Base-by-base conservation (phyloP, 148 eudicot species). In the Rhododendron vialii region DNA sequence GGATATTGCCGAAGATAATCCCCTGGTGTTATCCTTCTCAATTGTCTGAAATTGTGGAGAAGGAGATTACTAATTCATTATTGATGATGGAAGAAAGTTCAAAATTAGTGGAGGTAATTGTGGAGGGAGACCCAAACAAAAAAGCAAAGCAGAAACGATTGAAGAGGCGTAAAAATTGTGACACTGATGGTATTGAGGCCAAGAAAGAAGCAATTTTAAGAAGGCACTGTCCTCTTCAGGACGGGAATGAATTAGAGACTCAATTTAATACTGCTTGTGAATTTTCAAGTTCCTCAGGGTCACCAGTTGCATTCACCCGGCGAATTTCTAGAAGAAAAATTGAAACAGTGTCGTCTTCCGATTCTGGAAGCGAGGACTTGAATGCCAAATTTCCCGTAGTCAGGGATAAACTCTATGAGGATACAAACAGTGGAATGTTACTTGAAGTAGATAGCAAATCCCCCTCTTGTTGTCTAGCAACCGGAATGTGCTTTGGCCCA, bases 131-230 rank as follows among this genome's bases (percentile, higher is more conserved):
- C 86, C n/a, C 57, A 35, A 87, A 84, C 75, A 55, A 84, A 55
- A 24, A 43, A 78, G 84, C 43, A 83, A 28, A 71, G 84, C 84
- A 33, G 82, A 67, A 88, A 67, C 74, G 82, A 26, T 74, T 82
- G 47, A 87, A 75, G 82, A 85, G 80, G 84, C 78, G 71, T 63
- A 82, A 87, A 51, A 82, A 86, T 51, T 81, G 84, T 88, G 90
- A 87, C 86, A 67, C 57, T 57, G 88, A 91, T 53, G 84, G 84
- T 51, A 86, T 93, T 84, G 91, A 93, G 84, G 93, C 94, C 78
- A 94, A 92, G 90, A 97, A 97, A 87, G 93, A 93, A 80, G 95
- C 88, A 84, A 95, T 97, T 88, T 89, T 96, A 88, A 91, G 87
- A 28, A 86, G 88, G 83, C 92, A 92, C 82, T 88, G 83, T 85